Evolutionary conservation across 2,329 filamentous ascomycete species (phyloP).

Genomic region (Zymoseptoria ardabiliae): DNA sequence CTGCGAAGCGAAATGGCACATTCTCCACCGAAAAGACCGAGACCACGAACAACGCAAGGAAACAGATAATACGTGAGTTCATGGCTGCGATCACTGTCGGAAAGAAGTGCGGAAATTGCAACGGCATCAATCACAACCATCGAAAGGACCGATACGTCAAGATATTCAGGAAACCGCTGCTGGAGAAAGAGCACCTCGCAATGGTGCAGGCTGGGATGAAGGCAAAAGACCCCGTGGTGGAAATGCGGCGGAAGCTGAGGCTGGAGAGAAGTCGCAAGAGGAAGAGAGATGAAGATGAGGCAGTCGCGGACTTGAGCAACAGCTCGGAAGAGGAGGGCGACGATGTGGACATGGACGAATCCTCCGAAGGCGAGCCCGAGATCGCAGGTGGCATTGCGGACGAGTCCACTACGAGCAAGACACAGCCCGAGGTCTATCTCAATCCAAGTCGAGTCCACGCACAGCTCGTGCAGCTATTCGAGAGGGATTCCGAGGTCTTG

Average conservation of each 20-base stretch:
- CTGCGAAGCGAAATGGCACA: constrained; percentile 44
- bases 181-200: constrained; percentile 64
- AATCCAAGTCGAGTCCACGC: constrained; percentile 77
- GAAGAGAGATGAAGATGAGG: constrained; percentile 56
- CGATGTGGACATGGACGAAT: constrained; percentile 36
- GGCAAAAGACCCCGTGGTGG: constrained; percentile 61
- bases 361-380: constrained; percentile 24
- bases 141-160: constrained; percentile 89
- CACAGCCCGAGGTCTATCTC: constrained; percentile 61
- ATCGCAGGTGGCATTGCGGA: constrained; percentile 45
- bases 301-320: constrained; percentile 57
- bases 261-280: constrained; percentile 34
- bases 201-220: constrained; percentile 67
- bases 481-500: constrained; percentile 78
- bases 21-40: constrained; percentile 65
- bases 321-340: constrained; percentile 38
- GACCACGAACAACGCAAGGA: constrained; percentile 68
- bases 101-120: constrained; percentile 62
- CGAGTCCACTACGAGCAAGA: constrained; percentile 37
- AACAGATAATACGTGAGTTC: constrained; percentile 72
- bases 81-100: constrained; percentile 62
- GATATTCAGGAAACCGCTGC: constrained; percentile 79
- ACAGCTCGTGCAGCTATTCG: constrained; percentile 70
- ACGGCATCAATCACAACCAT: constrained; percentile 69
- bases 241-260: constrained; percentile 42